A percentile compares a stretch with the other conserved stretches of the same genome.
phyloP scores from a whole-genome alignment of 1,284 basidiomycete genomes.

The Malassezia furfur region DNA sequence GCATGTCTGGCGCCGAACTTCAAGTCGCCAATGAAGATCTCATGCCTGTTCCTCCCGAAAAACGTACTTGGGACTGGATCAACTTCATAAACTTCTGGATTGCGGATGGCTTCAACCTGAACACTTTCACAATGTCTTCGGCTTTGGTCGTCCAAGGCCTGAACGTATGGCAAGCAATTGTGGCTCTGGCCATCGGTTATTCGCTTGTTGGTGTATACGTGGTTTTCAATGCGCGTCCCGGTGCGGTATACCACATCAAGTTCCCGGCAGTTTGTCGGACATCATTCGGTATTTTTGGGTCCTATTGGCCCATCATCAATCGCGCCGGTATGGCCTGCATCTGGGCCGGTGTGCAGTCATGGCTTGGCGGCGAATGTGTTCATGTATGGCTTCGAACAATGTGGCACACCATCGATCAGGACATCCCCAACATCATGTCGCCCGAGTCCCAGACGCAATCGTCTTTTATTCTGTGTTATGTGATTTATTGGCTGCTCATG shows the following conservation, averaged over 20 bases:
- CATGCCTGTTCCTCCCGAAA: slow-evolving; percentile 16
- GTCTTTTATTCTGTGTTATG: slow-evolving; percentile 67
- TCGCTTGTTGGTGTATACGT: slow-evolving; percentile 63
- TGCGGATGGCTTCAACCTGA: slow-evolving; percentile 36
- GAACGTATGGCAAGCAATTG: slow-evolving; percentile 33
- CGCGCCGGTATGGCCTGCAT: slow-evolving; percentile 67
- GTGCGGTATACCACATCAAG: slow-evolving; percentile 54
- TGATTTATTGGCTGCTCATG: slow-evolving; percentile 74
- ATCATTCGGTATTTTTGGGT: slow-evolving; percentile 68
- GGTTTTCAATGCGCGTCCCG: slow-evolving; percentile 68
- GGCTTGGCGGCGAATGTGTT: slow-evolving; percentile 63
- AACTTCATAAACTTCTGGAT: slow-evolving; percentile 41
- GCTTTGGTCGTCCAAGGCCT: slow-evolving; percentile 19
- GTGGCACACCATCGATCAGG: slow-evolving; percentile 53
- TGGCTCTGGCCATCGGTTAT: slow-evolving; percentile 56
- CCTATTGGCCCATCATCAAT: slow-evolving; percentile 67
- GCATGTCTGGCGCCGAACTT: not conserved
- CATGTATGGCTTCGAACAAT: slow-evolving; percentile 63
- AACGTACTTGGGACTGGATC: slow-evolving; percentile 27
- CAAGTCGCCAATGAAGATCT: slow-evolving; percentile 2
- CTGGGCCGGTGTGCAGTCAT: slow-evolving; percentile 39
- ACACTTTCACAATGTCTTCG: slow-evolving; percentile 22
- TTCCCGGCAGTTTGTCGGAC: slow-evolving; percentile 68
- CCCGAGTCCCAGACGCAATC: slow-evolving; percentile 62
- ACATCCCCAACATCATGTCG: slow-evolving; percentile 63